Conservation (phyloP, 2,329 filamentous ascomycete species). For the Botrytis porri region DNA sequence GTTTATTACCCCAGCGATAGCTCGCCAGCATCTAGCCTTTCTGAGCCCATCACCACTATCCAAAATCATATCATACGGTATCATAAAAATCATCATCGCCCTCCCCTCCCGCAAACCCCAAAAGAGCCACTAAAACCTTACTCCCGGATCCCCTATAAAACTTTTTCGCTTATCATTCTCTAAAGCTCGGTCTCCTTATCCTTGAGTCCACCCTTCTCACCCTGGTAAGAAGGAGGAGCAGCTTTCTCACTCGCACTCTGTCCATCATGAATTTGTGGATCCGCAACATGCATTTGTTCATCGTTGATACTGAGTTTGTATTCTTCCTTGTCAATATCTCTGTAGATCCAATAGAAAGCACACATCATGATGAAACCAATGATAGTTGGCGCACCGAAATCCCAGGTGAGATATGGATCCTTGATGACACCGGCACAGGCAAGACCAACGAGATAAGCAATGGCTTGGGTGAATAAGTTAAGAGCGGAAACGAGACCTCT, state of each 20-base stretch:
- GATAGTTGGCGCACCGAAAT: constrained; percentile 49
- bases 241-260: not conserved
- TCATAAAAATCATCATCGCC: constrained; percentile 15
- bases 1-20: not conserved
- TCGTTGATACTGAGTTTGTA: constrained; percentile 42
- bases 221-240: constrained; percentile 4
- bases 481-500: constrained; percentile 49
- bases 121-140: not conserved
- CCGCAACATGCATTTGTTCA: constrained; percentile 14
- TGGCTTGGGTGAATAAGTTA: constrained; percentile 47
- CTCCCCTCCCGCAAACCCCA: not conserved
- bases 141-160: not conserved
- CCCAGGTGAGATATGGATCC: constrained; percentile 51
- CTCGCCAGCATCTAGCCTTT: constrained; percentile 11
- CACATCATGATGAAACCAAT: constrained; percentile 45
- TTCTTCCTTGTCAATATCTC: constrained; percentile 48
- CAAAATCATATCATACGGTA: constrained; percentile 14
- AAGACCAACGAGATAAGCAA: constrained; percentile 48
- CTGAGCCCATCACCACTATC: not conserved
- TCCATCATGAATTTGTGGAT: not conserved
- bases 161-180: not conserved
- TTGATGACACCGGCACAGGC: constrained; percentile 46
- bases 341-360: constrained; percentile 48
- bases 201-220: not conserved
- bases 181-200: not conserved